Evolutionary conservation across 1,284 basidiomycete genomes (phyloP), one percentile per base, ranked within the genome.

Genomic region (Cutaneotrichosporon arboriforme): DNA sequence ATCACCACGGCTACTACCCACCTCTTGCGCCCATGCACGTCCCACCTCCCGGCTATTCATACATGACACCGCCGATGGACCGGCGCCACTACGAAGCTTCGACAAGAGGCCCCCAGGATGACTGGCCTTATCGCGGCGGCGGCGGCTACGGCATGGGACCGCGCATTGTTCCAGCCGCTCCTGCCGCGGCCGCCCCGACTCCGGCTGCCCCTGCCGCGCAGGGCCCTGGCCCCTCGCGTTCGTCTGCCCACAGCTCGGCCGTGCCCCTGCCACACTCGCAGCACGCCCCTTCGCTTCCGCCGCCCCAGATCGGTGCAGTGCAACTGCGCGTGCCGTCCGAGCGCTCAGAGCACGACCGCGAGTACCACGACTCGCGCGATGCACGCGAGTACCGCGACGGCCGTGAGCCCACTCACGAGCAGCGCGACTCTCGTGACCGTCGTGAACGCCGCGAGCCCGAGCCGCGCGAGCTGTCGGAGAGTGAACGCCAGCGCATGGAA

Each of bases 1-100:
- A 48, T 37, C 37, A 48, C 20, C 46, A 36, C 13, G 23, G 36
- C n/a, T 48, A 38, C 35, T 48, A 48, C n/a, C 46, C 46, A 8
- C 18, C 46, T 14, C 20, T 18, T 21, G 15, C 33, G 34, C 36
- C 23, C 14, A 9, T 38, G 46, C 37, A 37, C 12, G 14, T 38
- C 4, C 34, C 21, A 9, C 35, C 21, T 10, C 41, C 20, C 38
- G 23, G 33, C 43, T 45, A 45, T 13, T 18, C 43, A 7, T 45
- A 45, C 43, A 34, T 35, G 18, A 35, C 33, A 9, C 21, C 31
- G 15, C 43, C 43, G 7, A 15, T 31, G 3, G 43, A 45, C n/a
- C 43, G 31, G 26, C 14, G 17, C 18, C 43, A 34, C 10, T 45
- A 45, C 33, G 43, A 45, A 9, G 43, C 23, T 5, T 31, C 33